Conservation (phyloP, 148 eudicot genomes). For the Simmondsia chinensis region DNA sequence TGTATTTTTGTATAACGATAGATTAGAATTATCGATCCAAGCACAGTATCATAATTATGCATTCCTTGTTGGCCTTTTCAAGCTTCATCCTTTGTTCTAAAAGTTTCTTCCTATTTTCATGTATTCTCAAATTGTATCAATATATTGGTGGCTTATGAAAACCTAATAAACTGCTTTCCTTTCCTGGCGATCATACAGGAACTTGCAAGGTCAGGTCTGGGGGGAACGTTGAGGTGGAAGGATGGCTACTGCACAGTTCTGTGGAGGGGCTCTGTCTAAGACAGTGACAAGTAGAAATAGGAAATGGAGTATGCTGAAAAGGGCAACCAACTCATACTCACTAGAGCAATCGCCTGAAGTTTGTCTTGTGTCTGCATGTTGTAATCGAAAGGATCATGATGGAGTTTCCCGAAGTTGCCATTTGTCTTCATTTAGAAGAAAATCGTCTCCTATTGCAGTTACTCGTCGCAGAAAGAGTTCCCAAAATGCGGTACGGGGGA, state of each 20-base stretch:
- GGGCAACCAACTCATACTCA: constrained; percentile 3
- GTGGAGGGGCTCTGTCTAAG: constrained; percentile 12
- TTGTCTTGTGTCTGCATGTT: constrained; percentile 5
- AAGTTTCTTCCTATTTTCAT: no score
- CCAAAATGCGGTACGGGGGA: constrained; percentile 11
- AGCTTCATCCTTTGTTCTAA: no score
- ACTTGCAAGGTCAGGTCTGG: constrained; percentile 2
- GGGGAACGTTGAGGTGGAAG: constrained; percentile 17
- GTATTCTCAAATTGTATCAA: no score
- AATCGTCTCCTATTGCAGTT: constrained; percentile 11
- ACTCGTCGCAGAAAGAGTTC: constrained; percentile 21
- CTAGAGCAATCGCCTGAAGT: constrained; percentile 2
- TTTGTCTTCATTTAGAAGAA: constrained; percentile 14
- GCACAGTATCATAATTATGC: no score
- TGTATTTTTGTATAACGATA: no score
- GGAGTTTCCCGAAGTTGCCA: constrained; percentile 13
- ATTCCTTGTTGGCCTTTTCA: no score
- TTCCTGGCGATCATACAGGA: no score
- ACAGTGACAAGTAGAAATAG: constrained; percentile 14
- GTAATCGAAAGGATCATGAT: constrained; percentile 9
- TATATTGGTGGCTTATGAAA: no score
- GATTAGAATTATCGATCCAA: no score
- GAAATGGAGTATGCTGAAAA: constrained; percentile 17
- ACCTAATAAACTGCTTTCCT: no score
- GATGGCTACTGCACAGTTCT: constrained; percentile 15